Evolutionary conservation across 2,329 filamentous ascomycete species (phyloP), one percentile per base, ranked within the genome.

Genomic region (Talaromyces piceae): DNA sequence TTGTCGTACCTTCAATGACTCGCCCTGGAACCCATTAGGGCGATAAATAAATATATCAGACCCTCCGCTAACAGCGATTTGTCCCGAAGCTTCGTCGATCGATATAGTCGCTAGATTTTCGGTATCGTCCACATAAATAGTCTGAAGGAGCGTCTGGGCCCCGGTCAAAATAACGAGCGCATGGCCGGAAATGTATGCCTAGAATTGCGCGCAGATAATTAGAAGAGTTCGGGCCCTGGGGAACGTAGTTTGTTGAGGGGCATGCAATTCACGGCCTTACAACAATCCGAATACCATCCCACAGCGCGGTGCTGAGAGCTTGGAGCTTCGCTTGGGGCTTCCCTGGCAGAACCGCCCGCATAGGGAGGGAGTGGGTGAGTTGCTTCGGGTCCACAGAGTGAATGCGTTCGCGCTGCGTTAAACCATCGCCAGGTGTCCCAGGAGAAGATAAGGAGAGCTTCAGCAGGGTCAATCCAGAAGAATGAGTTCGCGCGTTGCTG

Each of bases 161-260:
- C 83, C 86, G 63, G 82, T 80, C 59, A 97, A 82, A 61, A 98
- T 84, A 49, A 93, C 82, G 57, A 97, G 81, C 55, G 88, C 88
- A 69, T 86, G 87, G 62, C 91, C 91, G 54, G 88, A 93, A 58
- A 96, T 86, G 71, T 97, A 98, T 47, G 83, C 82, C 88, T 94
- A 26, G 41, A 41, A 50, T 46, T 12, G 28, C 26, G 20, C 16
- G 25, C 27, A 4, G 16, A 28, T 4, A 9, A 27, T 48, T n/a
- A 48, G 46, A 48, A 18, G 41, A n/a, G n/a, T n/a, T n/a, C n/a
- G n/a, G n/a, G n/a, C n/a, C n/a, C 18, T 48, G 13, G 39, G 18
- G 20, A 25, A 16, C 20, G 5, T 22, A 25, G 13, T 7, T 23
- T 43, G 7, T 13, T 12, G 12, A 25, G 22, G 13, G 7, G 22